Evolutionary conservation across 805 yeast genomes (phyloP), one percentile per base, ranked within the genome.

Genomic region (Saccharomycopsis sp.): DNA sequence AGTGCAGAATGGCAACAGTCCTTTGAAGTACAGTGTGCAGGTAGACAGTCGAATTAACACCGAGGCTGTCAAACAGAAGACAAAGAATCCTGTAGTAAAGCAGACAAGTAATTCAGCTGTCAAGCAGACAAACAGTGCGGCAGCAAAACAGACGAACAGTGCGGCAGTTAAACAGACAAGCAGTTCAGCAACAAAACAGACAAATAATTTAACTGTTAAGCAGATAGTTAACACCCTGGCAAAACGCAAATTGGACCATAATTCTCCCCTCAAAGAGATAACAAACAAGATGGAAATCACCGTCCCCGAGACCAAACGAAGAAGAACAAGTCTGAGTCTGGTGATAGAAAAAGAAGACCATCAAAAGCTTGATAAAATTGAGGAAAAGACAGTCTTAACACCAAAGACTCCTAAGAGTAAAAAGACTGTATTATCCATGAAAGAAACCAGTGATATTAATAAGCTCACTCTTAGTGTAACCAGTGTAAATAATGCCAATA

Each of bases 361-460:
- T 5, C 5, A 29, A 12, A 12, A 29, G 38, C n/a, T n/a, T n/a
- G n/a, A n/a, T n/a, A n/a, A n/a, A n/a, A n/a, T n/a, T n/a, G n/a
- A n/a, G n/a, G n/a, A n/a, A n/a, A 29, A 29, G 38, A 29, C 38
- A 29, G 38, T 29, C 9, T 29, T 44, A 17, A 3, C 49, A 12
- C 49, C 49, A 44, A 44, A 44, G 49, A 44, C 49, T 17, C 49
- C 49, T 7, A 44, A 44, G 20, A 44, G 20, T 17, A 44, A 44
- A 17, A n/a, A 44, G 20, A 44, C 3, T 12, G 49, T 44, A 3
- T 17, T 9, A 14, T 53, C 55, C 14, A 60, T 60, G 12, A 60
- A 60, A 35, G 58, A 56, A 47, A 58, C 55, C 3, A 60, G 63
- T 51, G 59, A 60, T 35, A 55, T 60, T 24, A 60, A 60, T 12